phyloP scores from a whole-genome alignment of 2,329 filamentous ascomycete species.

The Diaporthe sp. region DNA sequence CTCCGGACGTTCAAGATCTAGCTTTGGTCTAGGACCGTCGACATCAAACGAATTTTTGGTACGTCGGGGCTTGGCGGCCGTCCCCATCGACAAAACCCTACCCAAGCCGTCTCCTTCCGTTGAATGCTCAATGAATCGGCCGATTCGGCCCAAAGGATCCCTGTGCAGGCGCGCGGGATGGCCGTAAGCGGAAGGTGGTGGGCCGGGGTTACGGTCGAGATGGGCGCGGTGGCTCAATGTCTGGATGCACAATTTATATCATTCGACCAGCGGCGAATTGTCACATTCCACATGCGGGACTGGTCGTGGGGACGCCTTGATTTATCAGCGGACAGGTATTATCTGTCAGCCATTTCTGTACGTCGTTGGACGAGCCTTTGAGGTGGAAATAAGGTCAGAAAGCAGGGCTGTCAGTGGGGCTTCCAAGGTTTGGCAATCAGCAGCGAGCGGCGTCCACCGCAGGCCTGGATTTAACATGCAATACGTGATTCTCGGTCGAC shows the following conservation, averaged over 20 bases:
- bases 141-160: not conserved
- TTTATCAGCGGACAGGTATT: not conserved
- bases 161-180: constrained; percentile 21
- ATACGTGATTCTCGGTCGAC: not conserved
- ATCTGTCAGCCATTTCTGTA: not conserved
- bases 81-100: not conserved
- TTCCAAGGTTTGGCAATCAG: not conserved
- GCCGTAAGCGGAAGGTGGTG: constrained; percentile 13
- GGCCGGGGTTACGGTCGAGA: not conserved
- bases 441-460: not conserved
- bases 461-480: not conserved
- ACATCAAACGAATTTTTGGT: not conserved
- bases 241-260: not conserved
- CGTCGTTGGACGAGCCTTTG: not conserved
- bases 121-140: not conserved
- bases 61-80: not conserved
- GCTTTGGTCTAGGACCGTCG: too few species aligned
- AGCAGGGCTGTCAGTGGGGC: not conserved
- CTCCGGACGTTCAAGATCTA: not conserved
- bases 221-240: not conserved
- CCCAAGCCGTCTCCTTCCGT: not conserved
- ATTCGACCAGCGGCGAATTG: not conserved
- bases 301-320: not conserved
- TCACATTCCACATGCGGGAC: not conserved
- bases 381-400: not conserved